Evolutionary conservation across 1,139 yeast species (phyloP).

Genomic region (Pichia sp.): DNA sequence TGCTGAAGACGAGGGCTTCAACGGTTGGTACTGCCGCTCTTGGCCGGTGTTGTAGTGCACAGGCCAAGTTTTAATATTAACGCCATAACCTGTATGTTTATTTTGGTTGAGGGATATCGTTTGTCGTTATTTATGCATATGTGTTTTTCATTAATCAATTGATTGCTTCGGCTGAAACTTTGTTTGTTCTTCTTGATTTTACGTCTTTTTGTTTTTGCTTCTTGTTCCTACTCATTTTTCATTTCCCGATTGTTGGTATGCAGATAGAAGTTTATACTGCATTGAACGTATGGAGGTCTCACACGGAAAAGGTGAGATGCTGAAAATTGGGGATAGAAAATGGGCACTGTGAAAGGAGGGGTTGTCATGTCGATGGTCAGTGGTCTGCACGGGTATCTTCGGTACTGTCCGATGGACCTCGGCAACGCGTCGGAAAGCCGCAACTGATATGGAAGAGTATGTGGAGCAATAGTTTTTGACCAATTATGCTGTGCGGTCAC

Average conservation of each 20-base stretch:
- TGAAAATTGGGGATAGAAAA: no score
- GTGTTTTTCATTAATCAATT: no score
- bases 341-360: no score
- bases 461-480: neutral
- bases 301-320: no score
- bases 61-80: neutral
- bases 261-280: no score
- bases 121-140: neutral
- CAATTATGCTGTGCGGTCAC: neutral
- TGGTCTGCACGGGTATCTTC: no score
- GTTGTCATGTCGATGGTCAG: no score
- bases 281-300: no score
- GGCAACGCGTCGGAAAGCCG: no score
- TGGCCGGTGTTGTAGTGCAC: neutral
- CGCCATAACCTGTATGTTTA: neutral
- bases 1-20: neutral
- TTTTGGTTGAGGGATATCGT: neutral
- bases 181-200: neutral
- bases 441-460: no score
- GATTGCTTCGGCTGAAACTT: neutral
- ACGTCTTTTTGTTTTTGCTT: neutral
- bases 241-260: neutral
- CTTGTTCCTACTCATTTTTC: no score
- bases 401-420: no score
- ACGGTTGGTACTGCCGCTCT: neutral